Evolutionary conservation across 805 yeast species (phyloP).

Genomic region (Pichia deserticola): DNA sequence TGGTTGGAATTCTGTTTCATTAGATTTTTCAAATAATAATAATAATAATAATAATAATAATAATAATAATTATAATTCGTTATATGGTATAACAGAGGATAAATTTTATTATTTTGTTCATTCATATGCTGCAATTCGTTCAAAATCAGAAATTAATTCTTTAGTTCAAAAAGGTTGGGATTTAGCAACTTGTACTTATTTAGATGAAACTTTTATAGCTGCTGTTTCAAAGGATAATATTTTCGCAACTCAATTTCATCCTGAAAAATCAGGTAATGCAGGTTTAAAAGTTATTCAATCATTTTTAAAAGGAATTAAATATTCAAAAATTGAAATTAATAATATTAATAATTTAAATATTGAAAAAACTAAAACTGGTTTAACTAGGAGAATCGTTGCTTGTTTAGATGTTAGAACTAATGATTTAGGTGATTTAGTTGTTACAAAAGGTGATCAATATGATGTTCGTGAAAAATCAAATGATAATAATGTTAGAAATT

Average conservation of each 20-base stretch:
- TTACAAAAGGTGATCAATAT: slow-evolving; percentile 97
- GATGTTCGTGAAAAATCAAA: slow-evolving; percentile 79
- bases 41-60: slow-evolving; percentile 2
- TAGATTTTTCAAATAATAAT: neutral
- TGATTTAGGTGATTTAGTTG: slow-evolving; percentile 92
- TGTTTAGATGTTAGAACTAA: slow-evolving; percentile 95
- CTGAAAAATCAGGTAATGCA: slow-evolving; percentile 94
- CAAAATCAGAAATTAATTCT: slow-evolving; percentile 28
- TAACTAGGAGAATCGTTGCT: slow-evolving; percentile 88
- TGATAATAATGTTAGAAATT: slow-evolving; percentile 64
- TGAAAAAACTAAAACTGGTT: slow-evolving; percentile 40
- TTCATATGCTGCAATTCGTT: slow-evolving; percentile 69
- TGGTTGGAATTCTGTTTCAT: slow-evolving; percentile 69
- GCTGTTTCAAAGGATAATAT: slow-evolving; percentile 71
- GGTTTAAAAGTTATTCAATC: slow-evolving; percentile 73
- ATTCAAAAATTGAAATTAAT: neutral
- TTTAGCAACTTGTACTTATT: slow-evolving; percentile 65
- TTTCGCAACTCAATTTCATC: slow-evolving; percentile 97
- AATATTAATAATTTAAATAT: slow-evolving; percentile 5
- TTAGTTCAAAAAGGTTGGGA: slow-evolving; percentile 48
- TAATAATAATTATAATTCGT: too few relatives aligned
- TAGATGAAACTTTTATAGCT: slow-evolving; percentile 73
- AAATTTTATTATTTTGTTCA: slow-evolving; percentile 91
- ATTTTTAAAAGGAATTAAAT: slow-evolving; percentile 48
- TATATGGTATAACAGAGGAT: slow-evolving; percentile 59